Base-by-base conservation (phyloP, 441 rosid genomes). In the Brassica hybrid region DNA sequence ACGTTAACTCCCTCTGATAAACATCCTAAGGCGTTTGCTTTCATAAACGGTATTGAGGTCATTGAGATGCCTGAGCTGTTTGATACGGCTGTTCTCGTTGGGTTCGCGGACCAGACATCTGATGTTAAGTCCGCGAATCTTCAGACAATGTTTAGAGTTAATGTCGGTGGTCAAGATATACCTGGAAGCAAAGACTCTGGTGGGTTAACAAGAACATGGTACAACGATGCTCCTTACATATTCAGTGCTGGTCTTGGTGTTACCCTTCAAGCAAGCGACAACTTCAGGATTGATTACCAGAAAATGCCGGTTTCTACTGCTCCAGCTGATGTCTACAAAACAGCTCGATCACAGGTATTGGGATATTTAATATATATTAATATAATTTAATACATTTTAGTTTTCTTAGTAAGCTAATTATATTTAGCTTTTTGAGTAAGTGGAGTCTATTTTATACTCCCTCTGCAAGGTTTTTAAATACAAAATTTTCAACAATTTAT, bases 41-140 rank as follows among this genome's bases (percentile, higher is more conserved):
- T 88, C 59, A 79, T 88, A 16, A 89, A 88, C 25, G 94, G 94
- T 45, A 84, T 89, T 17, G 94, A 89, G 80, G 82, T 89, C 52
- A 19, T 85, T 54, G 58, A 80, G 21, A 84, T 88, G 84, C 91
- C 90, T 0, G 85, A 88, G 16, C 9, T 89, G 62, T 89, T 89
- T 72, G 68, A 77, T 23, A 8, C 88, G 0, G 91, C 85, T 9
- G 14, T 57, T 69, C 77, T 85, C 67, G 81, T 85, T 36, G 91
- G 90, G 19, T 85, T 65, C 23, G 12, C 78, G 50, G 87, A 83
- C 72, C 84, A 85, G 72, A 56, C 76, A 7, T 45, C 84, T 1
- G 88, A 85, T 70, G 79, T 80, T 66, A 70, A 67, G 32, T 67
- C 54, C 7, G 45, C 83, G 0, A 71, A 75, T 68, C 75, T 89